Evolutionary conservation across 306 rosid species (phyloP).

Genomic region (Psophocarpus tetragonolobus): DNA sequence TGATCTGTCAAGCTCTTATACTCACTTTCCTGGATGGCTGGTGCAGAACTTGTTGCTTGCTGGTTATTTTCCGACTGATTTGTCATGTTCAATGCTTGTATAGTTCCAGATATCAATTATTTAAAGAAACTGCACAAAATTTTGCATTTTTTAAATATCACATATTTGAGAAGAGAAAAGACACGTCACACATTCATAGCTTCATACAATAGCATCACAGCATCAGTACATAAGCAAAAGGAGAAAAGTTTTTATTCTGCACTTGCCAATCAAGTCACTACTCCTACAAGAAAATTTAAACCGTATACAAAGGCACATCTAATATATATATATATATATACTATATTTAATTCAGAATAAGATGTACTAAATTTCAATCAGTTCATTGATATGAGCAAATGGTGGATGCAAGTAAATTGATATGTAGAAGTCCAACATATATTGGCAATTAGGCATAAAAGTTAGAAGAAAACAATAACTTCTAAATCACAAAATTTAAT

Average conservation of each 20-base stretch:
- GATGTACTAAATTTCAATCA: too few species aligned
- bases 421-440: too few species aligned
- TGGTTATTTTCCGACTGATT: slow-evolving; percentile 29
- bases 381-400: too few species aligned
- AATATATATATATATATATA: too few species aligned
- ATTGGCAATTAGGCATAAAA: too few species aligned
- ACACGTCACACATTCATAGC: neutral
- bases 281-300: too few species aligned
- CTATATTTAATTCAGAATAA: too few species aligned
- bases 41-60: slow-evolving; percentile 36
- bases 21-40: slow-evolving; percentile 37
- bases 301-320: too few species aligned
- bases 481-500: neutral
- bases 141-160: slow-evolving; percentile 9
- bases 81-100: slow-evolving; percentile 32
- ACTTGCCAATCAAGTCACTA: too few species aligned
- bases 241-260: neutral
- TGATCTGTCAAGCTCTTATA: too few species aligned
- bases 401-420: too few species aligned
- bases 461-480: neutral
- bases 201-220: slow-evolving; percentile 7
- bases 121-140: slow-evolving; percentile 34
- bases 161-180: slow-evolving; percentile 11
- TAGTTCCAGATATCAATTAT: neutral
- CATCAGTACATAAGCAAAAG: neutral